Evolutionary conservation across 441 rosid genomes (phyloP).

Genomic region (Aleurites moluccanus): DNA sequence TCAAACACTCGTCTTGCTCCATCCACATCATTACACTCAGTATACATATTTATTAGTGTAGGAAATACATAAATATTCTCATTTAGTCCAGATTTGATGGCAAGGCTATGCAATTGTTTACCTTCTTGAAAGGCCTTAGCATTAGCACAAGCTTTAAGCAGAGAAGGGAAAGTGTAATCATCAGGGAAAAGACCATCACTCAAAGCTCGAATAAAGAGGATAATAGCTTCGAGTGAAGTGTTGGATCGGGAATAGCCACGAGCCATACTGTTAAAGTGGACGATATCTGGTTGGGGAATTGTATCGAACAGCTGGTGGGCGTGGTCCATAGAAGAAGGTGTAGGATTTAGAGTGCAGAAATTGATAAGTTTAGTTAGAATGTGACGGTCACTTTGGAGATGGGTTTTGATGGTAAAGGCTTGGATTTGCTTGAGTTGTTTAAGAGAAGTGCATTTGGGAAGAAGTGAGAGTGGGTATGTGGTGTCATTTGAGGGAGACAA

Average conservation of each 20-base stretch:
- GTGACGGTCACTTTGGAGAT: slow-evolving; percentile 44
- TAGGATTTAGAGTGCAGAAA: slow-evolving; percentile 45
- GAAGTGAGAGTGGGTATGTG: slow-evolving; percentile 35
- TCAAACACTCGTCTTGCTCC: slow-evolving; percentile 65
- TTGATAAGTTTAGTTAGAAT: slow-evolving; percentile 51
- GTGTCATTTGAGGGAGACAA: slow-evolving; percentile 22
- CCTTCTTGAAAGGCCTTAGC: slow-evolving; percentile 61
- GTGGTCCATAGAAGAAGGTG: slow-evolving; percentile 47
- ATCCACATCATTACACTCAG: slow-evolving; percentile 61
- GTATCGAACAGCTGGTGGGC: slow-evolving; percentile 65
- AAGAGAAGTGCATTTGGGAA: slow-evolving; percentile 53
- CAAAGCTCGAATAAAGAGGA: slow-evolving; percentile 44
- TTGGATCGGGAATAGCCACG: slow-evolving; percentile 69
- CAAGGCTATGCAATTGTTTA: slow-evolving; percentile 67
- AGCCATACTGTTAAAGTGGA: slow-evolving; percentile 52
- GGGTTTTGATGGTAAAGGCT: slow-evolving; percentile 60
- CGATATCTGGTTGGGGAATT: slow-evolving; percentile 53
- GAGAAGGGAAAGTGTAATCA: slow-evolving; percentile 63
- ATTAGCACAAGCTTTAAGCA: slow-evolving; percentile 66
- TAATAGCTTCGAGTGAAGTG: slow-evolving; percentile 44
- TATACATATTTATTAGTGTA: slow-evolving; percentile 67
- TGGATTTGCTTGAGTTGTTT: slow-evolving; percentile 71
- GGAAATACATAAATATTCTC: slow-evolving; percentile 53
- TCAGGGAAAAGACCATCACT: slow-evolving; percentile 48
- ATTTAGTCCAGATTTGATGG: slow-evolving; percentile 53